These are phyloP conservation scores for Microthlaspi erraticum DNA, from an alignment of 345 rosid species.

Conservation along the genomic window DNA sequence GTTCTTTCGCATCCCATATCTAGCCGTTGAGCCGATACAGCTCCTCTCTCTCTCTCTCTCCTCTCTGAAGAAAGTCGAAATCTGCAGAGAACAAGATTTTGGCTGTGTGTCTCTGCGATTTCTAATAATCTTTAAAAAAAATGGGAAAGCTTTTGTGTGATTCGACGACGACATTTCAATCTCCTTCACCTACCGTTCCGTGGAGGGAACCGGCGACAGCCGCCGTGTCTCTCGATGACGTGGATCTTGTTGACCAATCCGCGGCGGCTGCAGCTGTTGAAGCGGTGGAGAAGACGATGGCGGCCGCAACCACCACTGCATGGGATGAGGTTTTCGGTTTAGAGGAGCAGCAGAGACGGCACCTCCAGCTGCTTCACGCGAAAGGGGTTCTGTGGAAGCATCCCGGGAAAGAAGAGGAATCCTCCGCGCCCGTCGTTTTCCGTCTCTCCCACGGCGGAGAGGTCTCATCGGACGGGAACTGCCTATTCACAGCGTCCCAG, in stretches of 20 bases:
- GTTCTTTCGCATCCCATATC: slow-evolving; percentile 37
- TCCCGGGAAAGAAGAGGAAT: slow-evolving; percentile 54
- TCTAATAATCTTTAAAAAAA: slow-evolving; percentile 12
- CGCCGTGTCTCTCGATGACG: slow-evolving; percentile 51
- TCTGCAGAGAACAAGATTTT: not conserved
- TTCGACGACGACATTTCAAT: slow-evolving; percentile 71
- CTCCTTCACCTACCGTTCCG: slow-evolving; percentile 62
- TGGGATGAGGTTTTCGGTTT: slow-evolving; percentile 91
- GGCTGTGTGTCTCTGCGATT: not conserved
- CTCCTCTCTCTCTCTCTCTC: slow-evolving; percentile 8
- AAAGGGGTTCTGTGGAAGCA: slow-evolving; percentile 92
- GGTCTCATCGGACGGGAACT: slow-evolving; percentile 94
- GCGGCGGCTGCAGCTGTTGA: slow-evolving; percentile 57
- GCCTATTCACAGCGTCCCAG: slow-evolving; percentile 90
- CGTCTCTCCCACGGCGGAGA: slow-evolving; percentile 90
- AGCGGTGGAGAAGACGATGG: slow-evolving; percentile 51
- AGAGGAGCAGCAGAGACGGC: slow-evolving; percentile 89
- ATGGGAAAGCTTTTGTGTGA: slow-evolving; percentile 93
- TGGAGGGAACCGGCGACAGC: slow-evolving; percentile 62
- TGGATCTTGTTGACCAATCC: slow-evolving; percentile 60
- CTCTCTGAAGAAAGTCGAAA: slow-evolving; percentile 4
- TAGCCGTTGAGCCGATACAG: slow-evolving; percentile 39
- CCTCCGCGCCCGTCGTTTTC: slow-evolving; percentile 72
- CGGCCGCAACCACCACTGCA: slow-evolving; percentile 33
- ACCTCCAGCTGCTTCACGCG: slow-evolving; percentile 70